Conservation (phyloP, 2,329 filamentous ascomycete species). For the Sporothrix globosa region DNA sequence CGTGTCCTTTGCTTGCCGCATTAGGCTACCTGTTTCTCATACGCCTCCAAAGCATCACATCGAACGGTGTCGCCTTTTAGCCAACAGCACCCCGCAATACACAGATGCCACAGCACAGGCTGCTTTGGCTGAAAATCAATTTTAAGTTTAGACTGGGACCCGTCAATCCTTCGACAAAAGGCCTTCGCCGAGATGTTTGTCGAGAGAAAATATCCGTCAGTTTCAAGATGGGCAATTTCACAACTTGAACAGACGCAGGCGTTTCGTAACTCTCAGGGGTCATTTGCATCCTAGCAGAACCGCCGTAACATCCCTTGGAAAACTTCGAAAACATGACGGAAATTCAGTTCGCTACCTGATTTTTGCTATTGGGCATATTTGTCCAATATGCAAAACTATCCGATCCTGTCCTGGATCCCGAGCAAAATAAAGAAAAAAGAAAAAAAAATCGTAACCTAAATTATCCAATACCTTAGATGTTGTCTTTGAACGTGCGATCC, state of each 20-base stretch:
- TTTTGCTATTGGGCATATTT: not conserved
- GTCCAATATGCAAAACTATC: not conserved
- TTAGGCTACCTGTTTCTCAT: not conserved
- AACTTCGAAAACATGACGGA: not conserved
- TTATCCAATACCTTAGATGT: not conserved
- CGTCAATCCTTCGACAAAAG: constrained; percentile 4
- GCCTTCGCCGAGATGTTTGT: not conserved
- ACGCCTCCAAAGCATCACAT: not conserved
- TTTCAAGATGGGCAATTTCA: not conserved
- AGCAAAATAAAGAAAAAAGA: not conserved
- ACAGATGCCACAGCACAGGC: not conserved
- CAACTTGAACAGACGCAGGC: constrained; percentile 3
- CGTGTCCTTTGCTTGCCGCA: constrained; percentile 5
- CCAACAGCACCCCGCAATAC: not conserved
- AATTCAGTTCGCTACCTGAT: not conserved
- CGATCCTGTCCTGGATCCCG: not conserved
- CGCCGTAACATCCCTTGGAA: not conserved
- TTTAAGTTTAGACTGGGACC: not conserved
- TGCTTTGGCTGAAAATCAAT: not conserved
- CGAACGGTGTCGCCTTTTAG: not conserved
- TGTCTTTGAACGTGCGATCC: no score
- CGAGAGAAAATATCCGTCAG: not conserved
- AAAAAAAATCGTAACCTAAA: not conserved
- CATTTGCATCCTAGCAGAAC: not conserved
- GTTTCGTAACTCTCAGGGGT: not conserved